phyloP scores from a whole-genome alignment of 306 rosid genomes.

The Biancaea sappan region DNA sequence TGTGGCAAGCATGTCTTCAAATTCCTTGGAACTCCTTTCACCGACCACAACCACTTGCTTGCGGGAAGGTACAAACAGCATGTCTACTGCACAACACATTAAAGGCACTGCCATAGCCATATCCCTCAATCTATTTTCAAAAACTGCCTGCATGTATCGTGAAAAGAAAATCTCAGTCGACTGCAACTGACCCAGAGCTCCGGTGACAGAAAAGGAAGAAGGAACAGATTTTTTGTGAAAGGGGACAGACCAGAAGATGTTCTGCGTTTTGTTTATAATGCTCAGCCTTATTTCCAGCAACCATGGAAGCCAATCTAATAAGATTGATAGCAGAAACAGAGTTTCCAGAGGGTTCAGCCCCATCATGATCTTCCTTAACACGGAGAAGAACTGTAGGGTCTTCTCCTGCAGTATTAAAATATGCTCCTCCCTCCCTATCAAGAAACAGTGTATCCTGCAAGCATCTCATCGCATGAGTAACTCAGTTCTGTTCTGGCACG shows the following conservation, averaged over 20 bases:
- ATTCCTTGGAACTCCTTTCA: slow-evolving; percentile 49
- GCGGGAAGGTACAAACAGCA: slow-evolving; percentile 60
- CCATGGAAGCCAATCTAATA: slow-evolving; percentile 70
- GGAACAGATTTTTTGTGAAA: too few relatives aligned
- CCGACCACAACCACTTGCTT: slow-evolving; percentile 88
- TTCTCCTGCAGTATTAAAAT: slow-evolving; percentile 87
- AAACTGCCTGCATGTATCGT: slow-evolving; percentile 70
- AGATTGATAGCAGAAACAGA: slow-evolving; percentile 83
- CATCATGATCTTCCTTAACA: slow-evolving; percentile 93
- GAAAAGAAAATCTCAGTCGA: slow-evolving; percentile 29
- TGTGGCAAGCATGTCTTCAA: slow-evolving; percentile 69
- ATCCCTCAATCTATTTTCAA: slow-evolving; percentile 73
- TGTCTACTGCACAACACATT: slow-evolving; percentile 91
- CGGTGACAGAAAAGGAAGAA: slow-evolving; percentile 17
- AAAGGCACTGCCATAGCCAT: slow-evolving; percentile 94
- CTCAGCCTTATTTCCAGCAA: slow-evolving; percentile 66
- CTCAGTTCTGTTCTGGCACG: neutral
- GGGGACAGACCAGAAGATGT: slow-evolving; percentile 71
- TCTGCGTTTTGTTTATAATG: slow-evolving; percentile 71
- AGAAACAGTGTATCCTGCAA: slow-evolving; percentile 87
- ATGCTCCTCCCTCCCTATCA: slow-evolving; percentile 90
- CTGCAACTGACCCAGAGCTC: slow-evolving; percentile 4
- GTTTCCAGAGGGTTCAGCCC: slow-evolving; percentile 97
- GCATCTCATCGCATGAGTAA: slow-evolving; percentile 32
- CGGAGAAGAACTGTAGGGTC: slow-evolving; percentile 88